Evolutionary conservation across 2,329 filamentous ascomycete genomes (phyloP).

Genomic region (Anisogramma anomala): DNA sequence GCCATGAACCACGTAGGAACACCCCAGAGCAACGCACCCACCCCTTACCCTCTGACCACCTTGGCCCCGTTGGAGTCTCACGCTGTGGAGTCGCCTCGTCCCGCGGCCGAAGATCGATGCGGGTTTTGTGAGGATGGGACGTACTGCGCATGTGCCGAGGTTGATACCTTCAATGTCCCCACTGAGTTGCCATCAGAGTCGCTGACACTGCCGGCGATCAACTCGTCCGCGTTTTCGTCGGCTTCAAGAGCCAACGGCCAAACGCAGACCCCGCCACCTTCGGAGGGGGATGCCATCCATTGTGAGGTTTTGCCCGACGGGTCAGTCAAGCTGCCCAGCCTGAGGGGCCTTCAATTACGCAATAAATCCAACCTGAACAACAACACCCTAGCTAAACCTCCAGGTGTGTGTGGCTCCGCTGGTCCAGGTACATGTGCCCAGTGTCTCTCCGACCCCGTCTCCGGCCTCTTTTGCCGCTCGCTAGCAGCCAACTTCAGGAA

Average conservation of each 20-base stretch:
- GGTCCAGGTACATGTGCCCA: constrained; percentile 71
- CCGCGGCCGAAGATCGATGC: constrained; percentile 58
- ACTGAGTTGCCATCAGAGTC: background rate
- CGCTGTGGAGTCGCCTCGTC: constrained; percentile 10
- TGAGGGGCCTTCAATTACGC: constrained; percentile 21
- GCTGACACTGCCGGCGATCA: constrained; percentile 26
- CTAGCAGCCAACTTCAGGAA: constrained; percentile 55
- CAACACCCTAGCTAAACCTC: constrained; percentile 20
- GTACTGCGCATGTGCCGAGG: constrained; percentile 69
- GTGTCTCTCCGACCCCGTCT: constrained; percentile 65
- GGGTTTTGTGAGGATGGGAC: constrained; percentile 76
- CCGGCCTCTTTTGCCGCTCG: constrained; percentile 72
- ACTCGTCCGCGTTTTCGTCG: constrained; percentile 24
- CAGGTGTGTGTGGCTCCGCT: constrained; percentile 44
- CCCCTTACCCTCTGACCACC: constrained; percentile 19
- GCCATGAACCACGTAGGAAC: constrained; percentile 14
- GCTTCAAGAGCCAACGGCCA: constrained; percentile 27
- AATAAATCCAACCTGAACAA: constrained; percentile 20
- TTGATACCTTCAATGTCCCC: constrained; percentile 19
- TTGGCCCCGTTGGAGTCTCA: constrained; percentile 8
- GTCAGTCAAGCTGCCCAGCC: constrained; percentile 46
- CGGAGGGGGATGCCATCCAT: constrained; percentile 48
- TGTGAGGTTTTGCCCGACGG: constrained; percentile 50
- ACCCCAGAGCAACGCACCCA: constrained; percentile 17
- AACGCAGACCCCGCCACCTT: constrained; percentile 46